Conservation (phyloP, 345 rosid species). For the Kernera saxatilis region DNA sequence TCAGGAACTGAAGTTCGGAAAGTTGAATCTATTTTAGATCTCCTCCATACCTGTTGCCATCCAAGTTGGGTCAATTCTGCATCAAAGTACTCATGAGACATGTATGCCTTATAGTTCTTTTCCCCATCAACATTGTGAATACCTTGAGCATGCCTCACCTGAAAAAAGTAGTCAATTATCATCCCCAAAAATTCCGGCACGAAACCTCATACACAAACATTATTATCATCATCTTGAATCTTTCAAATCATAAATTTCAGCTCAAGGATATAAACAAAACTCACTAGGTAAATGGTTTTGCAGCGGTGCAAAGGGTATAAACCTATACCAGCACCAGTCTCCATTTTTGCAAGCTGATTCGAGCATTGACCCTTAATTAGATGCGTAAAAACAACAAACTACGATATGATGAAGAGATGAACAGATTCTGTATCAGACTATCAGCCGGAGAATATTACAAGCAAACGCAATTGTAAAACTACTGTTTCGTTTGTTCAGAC, state of each 20-base stretch:
- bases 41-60: slow-evolving; percentile 66
- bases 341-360: slow-evolving; percentile 65
- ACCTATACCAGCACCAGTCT: slow-evolving; percentile 50
- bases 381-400: background rate
- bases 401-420: background rate
- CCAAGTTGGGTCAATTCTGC: slow-evolving; percentile 89
- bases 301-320: slow-evolving; percentile 92
- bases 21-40: background rate
- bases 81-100: slow-evolving; percentile 85
- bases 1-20: background rate
- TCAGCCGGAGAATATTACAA: background rate
- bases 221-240: slow-evolving; percentile 44
- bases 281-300: slow-evolving; percentile 87
- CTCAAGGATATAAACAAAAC: slow-evolving; percentile 34
- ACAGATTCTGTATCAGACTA: background rate
- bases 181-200: background rate
- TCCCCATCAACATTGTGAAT: slow-evolving; percentile 97
- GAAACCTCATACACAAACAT: background rate
- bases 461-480: background rate
- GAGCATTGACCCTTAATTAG: background rate
- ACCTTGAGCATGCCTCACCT: slow-evolving; percentile 99
- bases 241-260: slow-evolving; percentile 11
- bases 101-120: slow-evolving; percentile 72
- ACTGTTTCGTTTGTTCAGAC: background rate
- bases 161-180: slow-evolving; percentile 18